Base-by-base conservation (phyloP, 768 basidiomycete genomes). In the Fomitopsis serialis region DNA sequence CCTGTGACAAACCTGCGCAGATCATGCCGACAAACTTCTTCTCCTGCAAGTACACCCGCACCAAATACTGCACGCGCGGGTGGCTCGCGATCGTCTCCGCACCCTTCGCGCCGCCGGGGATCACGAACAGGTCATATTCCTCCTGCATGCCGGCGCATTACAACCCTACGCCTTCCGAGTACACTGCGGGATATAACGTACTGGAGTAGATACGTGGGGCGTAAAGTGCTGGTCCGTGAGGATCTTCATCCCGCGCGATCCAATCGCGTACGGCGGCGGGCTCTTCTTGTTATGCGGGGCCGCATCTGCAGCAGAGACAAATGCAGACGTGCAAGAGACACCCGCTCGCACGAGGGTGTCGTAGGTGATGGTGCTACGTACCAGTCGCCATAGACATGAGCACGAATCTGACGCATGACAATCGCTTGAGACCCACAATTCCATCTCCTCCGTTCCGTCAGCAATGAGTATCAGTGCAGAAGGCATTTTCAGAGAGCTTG, bases 401-500 rank as follows among this genome's bases (percentile, higher is more conserved):
- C 45, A 23, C 23, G n/a, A 42, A 19, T 5, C 22, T 43, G 35
- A 44, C 35, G 27, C 34, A 51, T 27, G 48, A 34, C 25, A 19
- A 7, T 22, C n/a, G n/a, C n/a, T n/a, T n/a, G n/a, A n/a, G n/a
- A 63, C 82, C 60, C 62, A 88, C 89, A 91, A 92, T 68, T 91
- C 89, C 84, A 90, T 91, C 70, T 92, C 90, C 65, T 92, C 90
- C 1, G 90, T 91, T 12, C 90, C 90, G 63, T 91, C 78, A 17
- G 89, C 85, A 24, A 92, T 78, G 22, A 92, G 72, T 45, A 92
- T 75, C 21, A 90, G 72, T 6, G 86, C 90, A 35, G 82, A 80
- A 10, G 78, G 72, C 65, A 67, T 68, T 34, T 21, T 54, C 17
- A 24, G 10, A 10, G 12, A 13, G 46, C 32, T 8, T 3, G 32